Base-by-base conservation (phyloP, 2,329 filamentous ascomycete species). In the Bipolaris gigantea region DNA sequence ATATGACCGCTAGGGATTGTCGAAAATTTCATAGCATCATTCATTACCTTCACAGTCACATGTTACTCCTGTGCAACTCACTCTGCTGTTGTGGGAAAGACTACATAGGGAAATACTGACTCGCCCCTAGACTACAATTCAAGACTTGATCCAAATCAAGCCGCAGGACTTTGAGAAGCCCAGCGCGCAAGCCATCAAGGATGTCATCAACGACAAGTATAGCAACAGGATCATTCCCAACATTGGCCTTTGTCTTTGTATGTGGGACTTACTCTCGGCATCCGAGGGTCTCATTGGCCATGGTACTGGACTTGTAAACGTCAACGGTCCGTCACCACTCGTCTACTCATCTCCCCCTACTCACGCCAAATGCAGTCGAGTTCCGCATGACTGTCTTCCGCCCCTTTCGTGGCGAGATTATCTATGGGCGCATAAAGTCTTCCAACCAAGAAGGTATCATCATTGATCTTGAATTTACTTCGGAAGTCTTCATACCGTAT, bases 121-220 rank as follows among this genome's bases (percentile, higher is more conserved):
- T 11, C 5, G 2, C 16, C 30, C 35, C 6, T 45, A 96, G 94
- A 94, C 92, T 39, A 96, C 94, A 63, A 87, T 99, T 66, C 88
- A 92, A 65, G 94, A 99, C 79, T 83, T 99, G 65, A 91, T 99
- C 63, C 90, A 96, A 76, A 95, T 99, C 77, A 83, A 85, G 30
- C 94, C 94, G 1, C 85, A 90, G 67, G 90, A 97, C 72, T 96
- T 97, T 71, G 83, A 86, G 57, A 94, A 94, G 75, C 82, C 85
- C 56, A 95, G 90, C 69, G 83, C 85, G 30, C 84, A 92, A 59
- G 91, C 92, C 1, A 90, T 99, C 60, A 92, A 97, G 76, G 92
- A 99, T 78, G 94, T 94, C 67, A 94, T 99, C 77, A 97, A 99
- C 73, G 83, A 87, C 60, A 99, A 99, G 77, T 99, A 97, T 75